phyloP scores from a whole-genome alignment of 345 rosid species.

The Gossypium ekmanianum region DNA sequence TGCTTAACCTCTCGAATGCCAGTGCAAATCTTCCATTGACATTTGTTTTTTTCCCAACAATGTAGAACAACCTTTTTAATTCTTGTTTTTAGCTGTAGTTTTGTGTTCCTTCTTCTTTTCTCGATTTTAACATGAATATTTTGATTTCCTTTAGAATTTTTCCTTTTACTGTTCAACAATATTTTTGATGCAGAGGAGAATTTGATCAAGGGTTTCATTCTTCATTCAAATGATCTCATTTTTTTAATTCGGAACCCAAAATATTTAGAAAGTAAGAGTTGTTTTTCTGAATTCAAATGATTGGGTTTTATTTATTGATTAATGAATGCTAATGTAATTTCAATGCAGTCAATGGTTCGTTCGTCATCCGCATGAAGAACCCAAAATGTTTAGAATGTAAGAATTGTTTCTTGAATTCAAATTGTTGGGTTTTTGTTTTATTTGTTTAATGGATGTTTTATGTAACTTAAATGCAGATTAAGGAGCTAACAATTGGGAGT shows the following conservation, averaged over 20 bases:
- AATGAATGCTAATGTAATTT: slow-evolving; percentile 8
- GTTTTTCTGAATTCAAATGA: not conserved
- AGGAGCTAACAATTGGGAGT: slow-evolving; percentile 19
- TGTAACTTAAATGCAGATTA: slow-evolving; percentile 16
- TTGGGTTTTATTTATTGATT: not conserved
- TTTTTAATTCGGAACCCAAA: not conserved
- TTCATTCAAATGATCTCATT: slow-evolving; percentile 1
- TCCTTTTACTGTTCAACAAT: not conserved
- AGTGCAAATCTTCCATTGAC: not conserved
- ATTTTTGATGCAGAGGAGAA: slow-evolving; percentile 13
- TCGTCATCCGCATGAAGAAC: not conserved
- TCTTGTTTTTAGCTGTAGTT: not conserved
- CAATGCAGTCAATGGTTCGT: not conserved
- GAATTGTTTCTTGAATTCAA: not conserved
- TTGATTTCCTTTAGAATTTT: slow-evolving; percentile 12
- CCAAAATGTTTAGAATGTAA: not conserved
- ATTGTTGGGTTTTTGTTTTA: not conserved
- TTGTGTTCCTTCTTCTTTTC: not conserved
- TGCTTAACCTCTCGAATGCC: not conserved
- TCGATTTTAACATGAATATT: not conserved
- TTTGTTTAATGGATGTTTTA: slow-evolving; percentile 12
- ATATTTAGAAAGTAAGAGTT: not conserved
- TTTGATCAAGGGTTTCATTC: not conserved
- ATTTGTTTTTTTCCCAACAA: not conserved
- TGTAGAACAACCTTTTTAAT: not conserved